These are phyloP conservation scores for Purshia tridentata DNA, from an alignment of 306 rosid genomes.

Conservation along the genomic window DNA sequence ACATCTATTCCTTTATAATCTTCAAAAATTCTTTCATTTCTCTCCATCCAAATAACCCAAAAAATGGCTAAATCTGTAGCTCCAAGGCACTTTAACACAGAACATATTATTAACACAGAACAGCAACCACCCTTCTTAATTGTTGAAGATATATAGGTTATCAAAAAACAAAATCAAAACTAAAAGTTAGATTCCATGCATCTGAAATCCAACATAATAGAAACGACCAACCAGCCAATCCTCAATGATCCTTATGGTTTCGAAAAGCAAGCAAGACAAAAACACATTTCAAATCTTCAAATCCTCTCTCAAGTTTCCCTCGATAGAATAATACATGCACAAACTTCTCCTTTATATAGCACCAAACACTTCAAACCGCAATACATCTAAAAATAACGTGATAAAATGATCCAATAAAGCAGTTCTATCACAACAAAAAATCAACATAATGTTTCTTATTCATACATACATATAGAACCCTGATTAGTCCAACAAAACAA, in stretches of 20 bases:
- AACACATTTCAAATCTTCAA: not conserved
- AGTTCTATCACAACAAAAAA: not conserved
- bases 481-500: not conserved
- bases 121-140: not conserved
- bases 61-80: no score
- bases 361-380: not conserved
- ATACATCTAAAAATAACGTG: not conserved
- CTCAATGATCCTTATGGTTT: not conserved
- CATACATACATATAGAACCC: not conserved
- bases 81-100: no score
- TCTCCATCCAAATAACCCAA: no score
- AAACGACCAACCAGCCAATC: not conserved
- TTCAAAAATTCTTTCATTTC: no score
- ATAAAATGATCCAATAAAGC: not conserved
- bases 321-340: not conserved
- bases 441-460: not conserved
- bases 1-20: no score
- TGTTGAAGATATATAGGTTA: not conserved
- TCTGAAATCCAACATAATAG: not conserved
- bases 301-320: not conserved
- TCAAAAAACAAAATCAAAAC: not conserved
- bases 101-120: not conserved
- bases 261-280: not conserved
- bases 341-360: not conserved
- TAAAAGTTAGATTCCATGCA: not conserved